These are phyloP conservation scores for Camellia oleifera DNA, from an alignment of 179 eudicot species.

Conservation along the genomic window DNA sequence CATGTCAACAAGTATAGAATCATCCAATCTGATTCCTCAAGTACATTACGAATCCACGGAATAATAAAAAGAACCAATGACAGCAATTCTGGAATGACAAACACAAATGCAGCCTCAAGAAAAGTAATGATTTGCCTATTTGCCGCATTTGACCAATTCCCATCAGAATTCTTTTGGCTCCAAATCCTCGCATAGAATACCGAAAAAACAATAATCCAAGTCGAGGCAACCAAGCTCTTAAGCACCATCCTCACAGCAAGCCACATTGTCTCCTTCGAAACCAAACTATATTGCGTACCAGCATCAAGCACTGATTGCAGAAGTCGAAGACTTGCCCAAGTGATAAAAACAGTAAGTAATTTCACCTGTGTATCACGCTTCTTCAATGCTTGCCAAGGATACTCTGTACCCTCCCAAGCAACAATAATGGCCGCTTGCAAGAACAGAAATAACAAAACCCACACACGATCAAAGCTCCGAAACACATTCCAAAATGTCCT, in stretches of 20 bases:
- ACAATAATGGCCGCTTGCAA: constrained; percentile 74
- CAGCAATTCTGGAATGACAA: constrained; percentile 69
- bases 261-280: constrained; percentile 57
- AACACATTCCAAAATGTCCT: constrained; percentile 92
- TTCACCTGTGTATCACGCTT: constrained; percentile 64
- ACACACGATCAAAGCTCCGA: constrained; percentile 84
- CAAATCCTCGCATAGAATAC: constrained; percentile 81
- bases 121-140: constrained; percentile 46
- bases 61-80: constrained; percentile 65
- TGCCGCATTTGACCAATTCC: constrained; percentile 59
- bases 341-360: constrained; percentile 68
- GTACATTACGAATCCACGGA: constrained; percentile 72
- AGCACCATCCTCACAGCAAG: constrained; percentile 82
- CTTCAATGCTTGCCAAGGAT: constrained; percentile 64
- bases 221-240: constrained; percentile 63
- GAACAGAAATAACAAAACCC: constrained; percentile 69
- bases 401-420: constrained; percentile 41
- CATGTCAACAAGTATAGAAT: constrained; percentile 61
- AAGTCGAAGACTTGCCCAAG: constrained; percentile 78
- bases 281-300: constrained; percentile 89
- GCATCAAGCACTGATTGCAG: constrained; percentile 83
- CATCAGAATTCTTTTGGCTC: constrained; percentile 61
- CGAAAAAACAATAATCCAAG: constrained; percentile 73
- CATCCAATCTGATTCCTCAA: constrained; percentile 65
- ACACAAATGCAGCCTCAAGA: constrained; percentile 61